Conservation (phyloP, 306 rosid genomes). For the Astragalus glycyphyllos region DNA sequence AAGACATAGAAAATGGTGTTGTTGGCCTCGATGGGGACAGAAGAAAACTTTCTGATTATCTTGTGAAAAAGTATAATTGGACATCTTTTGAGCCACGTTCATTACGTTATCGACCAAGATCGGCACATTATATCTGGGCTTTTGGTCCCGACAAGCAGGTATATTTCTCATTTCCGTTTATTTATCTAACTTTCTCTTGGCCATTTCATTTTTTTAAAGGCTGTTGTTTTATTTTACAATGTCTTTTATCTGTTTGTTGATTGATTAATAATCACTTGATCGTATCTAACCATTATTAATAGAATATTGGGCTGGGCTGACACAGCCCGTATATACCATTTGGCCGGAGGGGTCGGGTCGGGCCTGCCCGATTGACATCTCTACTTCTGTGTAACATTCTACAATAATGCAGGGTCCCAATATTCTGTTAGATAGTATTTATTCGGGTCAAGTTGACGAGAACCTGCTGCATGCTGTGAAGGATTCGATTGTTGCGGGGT, state of each 20-base stretch:
- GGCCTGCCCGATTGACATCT: no score
- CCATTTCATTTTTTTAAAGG: no score
- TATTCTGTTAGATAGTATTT: slow-evolving; percentile 89
- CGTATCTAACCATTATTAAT: slow-evolving; percentile 11
- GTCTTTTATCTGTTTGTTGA: slow-evolving; percentile 7
- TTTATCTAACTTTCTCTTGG: not conserved
- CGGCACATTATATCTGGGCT: slow-evolving; percentile 68
- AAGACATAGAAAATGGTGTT: slow-evolving; percentile 92
- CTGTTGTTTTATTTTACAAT: slow-evolving; percentile 1
- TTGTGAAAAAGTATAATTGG: slow-evolving; percentile 92
- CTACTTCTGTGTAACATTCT: slow-evolving; percentile 27
- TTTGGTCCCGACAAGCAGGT: slow-evolving; percentile 99
- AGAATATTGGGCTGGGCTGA: not conserved
- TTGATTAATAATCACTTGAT: slow-evolving; percentile 13
- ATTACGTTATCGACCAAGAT: no score
- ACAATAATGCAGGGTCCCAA: slow-evolving; percentile 80
- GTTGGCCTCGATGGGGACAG: slow-evolving; percentile 92
- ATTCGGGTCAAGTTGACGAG: slow-evolving; percentile 92
- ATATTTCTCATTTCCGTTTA: slow-evolving; percentile 20
- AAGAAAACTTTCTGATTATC: slow-evolving; percentile 88
- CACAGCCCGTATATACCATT: no score
- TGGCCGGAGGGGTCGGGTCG: no score
- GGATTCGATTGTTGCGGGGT: slow-evolving; percentile 99
- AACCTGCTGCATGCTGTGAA: slow-evolving; percentile 79
- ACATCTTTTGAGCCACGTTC: no score